Evolutionary conservation across 129 eudicot species (phyloP).

Genomic region (Tagetes erecta): DNA sequence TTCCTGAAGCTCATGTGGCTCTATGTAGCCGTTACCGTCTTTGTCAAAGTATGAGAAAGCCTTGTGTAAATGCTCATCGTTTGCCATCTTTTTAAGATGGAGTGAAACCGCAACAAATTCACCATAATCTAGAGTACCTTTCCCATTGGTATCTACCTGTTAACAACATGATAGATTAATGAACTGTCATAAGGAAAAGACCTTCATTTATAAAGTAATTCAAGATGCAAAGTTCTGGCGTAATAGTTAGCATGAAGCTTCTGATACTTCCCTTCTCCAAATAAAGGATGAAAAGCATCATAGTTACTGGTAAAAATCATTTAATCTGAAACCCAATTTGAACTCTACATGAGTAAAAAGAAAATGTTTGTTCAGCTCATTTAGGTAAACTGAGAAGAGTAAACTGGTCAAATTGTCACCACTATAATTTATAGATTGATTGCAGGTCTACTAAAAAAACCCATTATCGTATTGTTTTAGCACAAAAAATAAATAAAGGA

Average conservation of each 20-base stretch:
- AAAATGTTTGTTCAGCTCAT: neutral
- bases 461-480: neutral
- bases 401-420: neutral
- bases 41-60: constrained; percentile 92
- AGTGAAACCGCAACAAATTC: constrained; percentile 85
- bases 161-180: neutral
- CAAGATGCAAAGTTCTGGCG: neutral
- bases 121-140: constrained; percentile 75
- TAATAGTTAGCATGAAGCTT: too few species aligned
- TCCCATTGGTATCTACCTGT: constrained; percentile 81
- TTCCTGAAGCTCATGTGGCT: constrained; percentile 72
- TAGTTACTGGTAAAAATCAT: neutral
- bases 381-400: too few species aligned
- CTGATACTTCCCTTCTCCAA: too few species aligned
- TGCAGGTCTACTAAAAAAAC: neutral
- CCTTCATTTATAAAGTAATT: neutral
- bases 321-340: neutral
- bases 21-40: constrained; percentile 72
- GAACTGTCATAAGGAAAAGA: neutral
- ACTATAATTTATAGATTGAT: neutral
- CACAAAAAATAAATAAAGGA: constrained; percentile 2
- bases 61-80: constrained; percentile 81
- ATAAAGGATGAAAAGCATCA: neutral
- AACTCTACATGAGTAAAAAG: neutral
- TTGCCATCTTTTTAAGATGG: constrained; percentile 71